These are phyloP conservation scores for Hymenoscyphus linearis DNA, from an alignment of 2,329 filamentous ascomycete genomes.

Conservation along the genomic window DNA sequence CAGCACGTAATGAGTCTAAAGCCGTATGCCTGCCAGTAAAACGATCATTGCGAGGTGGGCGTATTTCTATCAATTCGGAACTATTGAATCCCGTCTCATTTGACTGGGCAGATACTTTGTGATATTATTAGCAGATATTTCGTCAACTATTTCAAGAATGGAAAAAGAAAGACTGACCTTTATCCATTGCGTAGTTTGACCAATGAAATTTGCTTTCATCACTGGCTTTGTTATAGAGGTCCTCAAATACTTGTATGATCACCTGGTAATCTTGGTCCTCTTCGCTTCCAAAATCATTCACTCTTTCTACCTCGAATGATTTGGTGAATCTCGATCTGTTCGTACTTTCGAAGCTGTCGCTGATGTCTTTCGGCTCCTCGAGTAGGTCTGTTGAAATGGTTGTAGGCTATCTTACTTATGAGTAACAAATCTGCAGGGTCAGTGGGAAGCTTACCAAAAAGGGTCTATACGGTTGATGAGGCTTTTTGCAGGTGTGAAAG, in stretches of 20 bases:
- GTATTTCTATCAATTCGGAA: neutral
- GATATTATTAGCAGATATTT: neutral
- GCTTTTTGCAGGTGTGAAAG: neutral
- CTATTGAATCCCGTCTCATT: neutral
- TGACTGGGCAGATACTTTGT: neutral
- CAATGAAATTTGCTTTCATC: neutral
- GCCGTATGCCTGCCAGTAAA: neutral
- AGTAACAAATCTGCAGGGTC: neutral
- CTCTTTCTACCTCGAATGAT: neutral
- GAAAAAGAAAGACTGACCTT: neutral
- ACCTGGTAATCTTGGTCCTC: neutral
- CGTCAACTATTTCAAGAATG: neutral
- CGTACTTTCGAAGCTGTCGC: neutral
- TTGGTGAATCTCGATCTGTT: neutral
- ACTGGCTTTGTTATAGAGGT: neutral
- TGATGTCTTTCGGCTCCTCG: neutral
- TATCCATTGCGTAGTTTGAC: neutral
- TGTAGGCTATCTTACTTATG: neutral
- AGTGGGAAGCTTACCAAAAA: neutral
- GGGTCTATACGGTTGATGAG: neutral
- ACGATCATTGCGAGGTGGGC: neutral
- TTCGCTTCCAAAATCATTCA: neutral
- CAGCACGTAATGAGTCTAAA: neutral
- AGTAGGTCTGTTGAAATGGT: neutral
- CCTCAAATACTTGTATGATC: neutral